Conservation (phyloP, 2,329 filamentous ascomycete species). For the Hypoxylon sp. region DNA sequence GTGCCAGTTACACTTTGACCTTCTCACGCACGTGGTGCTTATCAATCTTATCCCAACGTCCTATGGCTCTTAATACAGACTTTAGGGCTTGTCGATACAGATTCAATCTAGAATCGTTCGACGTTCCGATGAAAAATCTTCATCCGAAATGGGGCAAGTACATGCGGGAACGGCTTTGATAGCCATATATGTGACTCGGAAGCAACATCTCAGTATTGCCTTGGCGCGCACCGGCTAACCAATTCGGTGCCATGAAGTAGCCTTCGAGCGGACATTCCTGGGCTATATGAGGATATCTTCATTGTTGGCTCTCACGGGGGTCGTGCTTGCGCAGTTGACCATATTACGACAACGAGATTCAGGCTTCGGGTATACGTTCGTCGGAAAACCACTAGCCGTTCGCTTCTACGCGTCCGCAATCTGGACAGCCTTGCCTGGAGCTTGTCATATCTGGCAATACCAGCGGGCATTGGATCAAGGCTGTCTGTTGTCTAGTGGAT, state of each 20-base stretch:
- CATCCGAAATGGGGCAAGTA: slow-evolving; percentile 38
- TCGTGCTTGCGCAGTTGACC: slow-evolving; percentile 23
- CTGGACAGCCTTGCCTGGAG: slow-evolving; percentile 22
- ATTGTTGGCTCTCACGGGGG: slow-evolving; percentile 20
- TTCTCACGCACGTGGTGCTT: slow-evolving; percentile 44
- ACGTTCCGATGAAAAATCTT: slow-evolving; percentile 31
- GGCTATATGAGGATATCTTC: slow-evolving; percentile 78
- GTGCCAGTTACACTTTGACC: slow-evolving; percentile 21
- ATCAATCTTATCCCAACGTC: slow-evolving; percentile 47
- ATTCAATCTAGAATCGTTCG: slow-evolving; percentile 33
- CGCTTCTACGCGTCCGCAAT: slow-evolving; percentile 29
- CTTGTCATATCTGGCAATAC: slow-evolving; percentile 25
- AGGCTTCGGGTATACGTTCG: slow-evolving; percentile 29
- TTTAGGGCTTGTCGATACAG: slow-evolving; percentile 29
- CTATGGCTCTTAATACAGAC: slow-evolving; percentile 35
- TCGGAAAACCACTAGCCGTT: slow-evolving; percentile 24
- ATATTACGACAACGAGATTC: slow-evolving; percentile 29
- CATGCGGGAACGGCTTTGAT: slow-evolving; percentile 35
- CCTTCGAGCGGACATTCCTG: slow-evolving; percentile 81
- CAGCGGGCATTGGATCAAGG: slow-evolving; percentile 21
- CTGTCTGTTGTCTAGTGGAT: slow-evolving; percentile 17
- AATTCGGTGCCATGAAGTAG: slow-evolving; percentile 58
- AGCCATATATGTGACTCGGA: slow-evolving; percentile 35
- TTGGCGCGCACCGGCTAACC: slow-evolving; percentile 31
- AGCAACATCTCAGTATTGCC: slow-evolving; percentile 29